A percentile compares a stretch with the other conserved stretches of the same genome.
phyloP scores from a whole-genome alignment of 2,329 filamentous ascomycete species.

The Colletotrichum chlorophyti region DNA sequence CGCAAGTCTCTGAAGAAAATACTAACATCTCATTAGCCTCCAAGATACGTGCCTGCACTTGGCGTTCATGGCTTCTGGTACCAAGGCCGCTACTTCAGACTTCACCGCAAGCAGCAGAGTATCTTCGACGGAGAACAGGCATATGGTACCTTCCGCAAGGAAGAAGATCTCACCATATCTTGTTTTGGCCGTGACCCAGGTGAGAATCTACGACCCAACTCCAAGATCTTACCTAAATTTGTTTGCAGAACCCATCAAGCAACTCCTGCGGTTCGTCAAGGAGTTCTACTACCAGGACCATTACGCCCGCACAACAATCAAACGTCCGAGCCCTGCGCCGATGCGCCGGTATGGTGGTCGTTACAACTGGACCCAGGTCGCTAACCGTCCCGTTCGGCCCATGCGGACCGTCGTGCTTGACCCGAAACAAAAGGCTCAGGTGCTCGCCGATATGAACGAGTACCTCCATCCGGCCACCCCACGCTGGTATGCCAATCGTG shows the following conservation, averaged over 20 bases:
- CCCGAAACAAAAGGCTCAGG: conserved; percentile 66
- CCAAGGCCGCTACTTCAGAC: conserved; percentile 54
- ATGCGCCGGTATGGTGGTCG: conserved; percentile 38
- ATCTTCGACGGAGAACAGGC: conserved; percentile 44
- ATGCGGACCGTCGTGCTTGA: conserved; percentile 81
- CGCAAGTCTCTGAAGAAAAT: background rate
- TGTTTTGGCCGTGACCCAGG: conserved; percentile 58
- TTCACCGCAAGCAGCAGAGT: conserved; percentile 54
- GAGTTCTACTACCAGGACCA: conserved; percentile 55
- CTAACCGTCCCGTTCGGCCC: conserved; percentile 70
- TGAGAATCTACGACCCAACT: conserved; percentile 21
- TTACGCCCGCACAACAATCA: conserved; percentile 64
- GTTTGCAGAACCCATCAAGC: conserved; percentile 58
- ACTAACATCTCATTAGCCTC: conserved; percentile 41
- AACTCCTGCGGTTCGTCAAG: conserved; percentile 60
- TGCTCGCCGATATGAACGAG: conserved; percentile 78
- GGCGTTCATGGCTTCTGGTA: conserved; percentile 63
- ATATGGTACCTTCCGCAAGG: conserved; percentile 53
- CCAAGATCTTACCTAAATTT: background rate
- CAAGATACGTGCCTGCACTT: conserved; percentile 60
- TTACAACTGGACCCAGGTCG: conserved; percentile 62
- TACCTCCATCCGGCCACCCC: conserved; percentile 75
- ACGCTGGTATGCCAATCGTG: conserved; percentile 76
- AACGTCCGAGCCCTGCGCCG: conserved; percentile 43
- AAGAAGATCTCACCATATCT: conserved; percentile 59